phyloP scores from a whole-genome alignment of 768 basidiomycete species.

The Hygrocybe punicea region DNA sequence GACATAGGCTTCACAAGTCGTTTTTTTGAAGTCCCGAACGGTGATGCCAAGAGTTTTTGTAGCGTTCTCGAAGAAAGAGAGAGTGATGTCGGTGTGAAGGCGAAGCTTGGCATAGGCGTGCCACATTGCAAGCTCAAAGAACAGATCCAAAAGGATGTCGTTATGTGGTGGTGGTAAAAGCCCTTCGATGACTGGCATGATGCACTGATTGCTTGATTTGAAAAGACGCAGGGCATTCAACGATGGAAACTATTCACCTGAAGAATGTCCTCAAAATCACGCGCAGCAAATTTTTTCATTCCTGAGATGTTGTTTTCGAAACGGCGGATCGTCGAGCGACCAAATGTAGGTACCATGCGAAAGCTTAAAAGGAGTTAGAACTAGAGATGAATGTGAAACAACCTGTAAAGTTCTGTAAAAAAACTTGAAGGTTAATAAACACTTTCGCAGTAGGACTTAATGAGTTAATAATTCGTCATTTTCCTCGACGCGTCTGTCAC shows the following conservation, averaged over 20 bases:
- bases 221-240: not conserved
- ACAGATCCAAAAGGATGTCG: slow-evolving; percentile 26
- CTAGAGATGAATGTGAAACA: not conserved
- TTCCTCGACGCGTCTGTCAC: no score
- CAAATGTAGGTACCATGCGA: slow-evolving; percentile 16
- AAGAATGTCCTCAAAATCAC: slow-evolving; percentile 31
- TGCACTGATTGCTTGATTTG: slow-evolving; percentile 23
- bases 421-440: no score
- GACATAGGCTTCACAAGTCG: slow-evolving; percentile 23
- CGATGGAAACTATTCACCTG: slow-evolving; percentile 20
- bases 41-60: slow-evolving; percentile 25
- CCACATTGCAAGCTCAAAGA: slow-evolving; percentile 36
- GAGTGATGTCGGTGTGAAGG: slow-evolving; percentile 36
- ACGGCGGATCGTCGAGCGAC: slow-evolving; percentile 16
- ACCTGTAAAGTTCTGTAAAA: no score
- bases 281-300: slow-evolving; percentile 21
- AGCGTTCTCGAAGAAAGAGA: slow-evolving; percentile 20
- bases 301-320: slow-evolving; percentile 24
- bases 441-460: no score
- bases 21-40: slow-evolving; percentile 27
- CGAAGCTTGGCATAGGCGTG: slow-evolving; percentile 42
- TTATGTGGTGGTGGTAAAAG: slow-evolving; percentile 31
- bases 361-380: slow-evolving; percentile 4
- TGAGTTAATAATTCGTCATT: no score
- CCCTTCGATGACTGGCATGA: slow-evolving; percentile 37